Evolutionary conservation across 257 asterid genomes (phyloP), one percentile per base, ranked within the genome.

Genomic region (Cordia subcordata): DNA sequence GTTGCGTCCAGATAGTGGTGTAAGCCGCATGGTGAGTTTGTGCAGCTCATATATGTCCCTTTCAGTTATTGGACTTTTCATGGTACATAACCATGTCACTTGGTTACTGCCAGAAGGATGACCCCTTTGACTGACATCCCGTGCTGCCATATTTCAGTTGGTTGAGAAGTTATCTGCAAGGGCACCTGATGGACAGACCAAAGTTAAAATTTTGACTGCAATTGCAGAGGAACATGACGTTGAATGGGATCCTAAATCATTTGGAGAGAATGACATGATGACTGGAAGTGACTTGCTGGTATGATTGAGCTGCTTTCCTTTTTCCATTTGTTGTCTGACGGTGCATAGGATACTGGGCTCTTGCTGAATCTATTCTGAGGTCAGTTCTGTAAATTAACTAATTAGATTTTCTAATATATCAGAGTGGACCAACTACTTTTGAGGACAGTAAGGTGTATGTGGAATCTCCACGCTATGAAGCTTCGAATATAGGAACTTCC

Each of bases 1-100:
- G 67, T 77, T 93, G 68, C 96, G 95, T 55, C 99, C 99, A 8
- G 77, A 82, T 53, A 76, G 96, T 75, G 99, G 99, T 77, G 99
- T 89, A 39, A 77, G 94, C 83, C 91, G 95, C 62, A 61, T 84
- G 97, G 99, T 93, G 82, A 49, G 67, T 70, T 78, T 38, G 22
- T 49, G 39, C 67, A 55, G 63, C 64, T 54, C 32, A 21, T 58
- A 58, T 39, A 20, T 22, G 10, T 52, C 35, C 35, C 35, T 58
- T 15, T 65, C 47, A 65, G 40, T 37, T 53, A 18, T 22, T 27
- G 35, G 35, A 27, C 6, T 27, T 27, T 27, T 27, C 35, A 27
- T 27, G 35, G 3, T 3, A 27, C 6, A 6, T 3, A 27, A 6
- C 35, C 35, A 27, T 42, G 15, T 42, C 15, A 11, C 47, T 42